phyloP scores from a whole-genome alignment of 371 early-diverging fungal genomes.

The Saksenaea vasiformis region DNA sequence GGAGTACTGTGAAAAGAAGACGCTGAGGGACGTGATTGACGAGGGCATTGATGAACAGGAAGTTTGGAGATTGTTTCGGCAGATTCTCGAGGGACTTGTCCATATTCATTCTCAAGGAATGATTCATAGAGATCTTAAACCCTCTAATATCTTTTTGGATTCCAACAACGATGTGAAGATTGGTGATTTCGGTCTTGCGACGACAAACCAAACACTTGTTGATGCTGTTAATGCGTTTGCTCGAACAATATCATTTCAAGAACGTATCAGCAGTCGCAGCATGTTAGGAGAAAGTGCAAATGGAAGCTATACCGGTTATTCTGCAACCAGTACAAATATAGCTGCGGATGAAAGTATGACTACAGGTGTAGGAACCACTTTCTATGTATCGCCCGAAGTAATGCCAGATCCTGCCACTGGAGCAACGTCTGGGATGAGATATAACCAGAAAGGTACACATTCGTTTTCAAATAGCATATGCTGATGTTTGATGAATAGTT shows the following conservation, averaged over 20 bases:
- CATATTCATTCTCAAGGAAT: constrained; percentile 87
- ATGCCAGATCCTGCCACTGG: constrained; percentile 50
- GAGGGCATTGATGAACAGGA: constrained; percentile 76
- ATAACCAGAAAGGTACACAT: constrained; percentile 51
- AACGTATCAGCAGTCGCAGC: background rate
- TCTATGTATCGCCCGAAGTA: constrained; percentile 93
- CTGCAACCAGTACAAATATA: constrained; percentile 47
- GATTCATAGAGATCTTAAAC: constrained; percentile 98
- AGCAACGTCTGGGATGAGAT: constrained; percentile 48
- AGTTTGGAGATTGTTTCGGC: constrained; percentile 69
- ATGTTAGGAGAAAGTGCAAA: constrained; percentile 13
- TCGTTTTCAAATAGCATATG: background rate
- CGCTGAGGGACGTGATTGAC: constrained; percentile 85
- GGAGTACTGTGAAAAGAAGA: constrained; percentile 97
- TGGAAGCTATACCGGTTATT: constrained; percentile 43
- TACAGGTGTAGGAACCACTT: constrained; percentile 88
- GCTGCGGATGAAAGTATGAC: constrained; percentile 64
- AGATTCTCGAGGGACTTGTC: constrained; percentile 88
- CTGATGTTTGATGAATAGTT: constrained; percentile 19
- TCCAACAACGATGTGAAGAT: constrained; percentile 89
- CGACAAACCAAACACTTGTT: constrained; percentile 63
- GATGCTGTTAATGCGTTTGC: constrained; percentile 42
- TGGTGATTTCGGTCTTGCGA: constrained; percentile 98
- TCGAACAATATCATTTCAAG: constrained; percentile 7
- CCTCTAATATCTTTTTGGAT: constrained; percentile 94